Evolutionary conservation across 2,329 filamentous ascomycete genomes (phyloP), one percentile per base, ranked within the genome.

Genomic region (Dactylellina parvicollis): DNA sequence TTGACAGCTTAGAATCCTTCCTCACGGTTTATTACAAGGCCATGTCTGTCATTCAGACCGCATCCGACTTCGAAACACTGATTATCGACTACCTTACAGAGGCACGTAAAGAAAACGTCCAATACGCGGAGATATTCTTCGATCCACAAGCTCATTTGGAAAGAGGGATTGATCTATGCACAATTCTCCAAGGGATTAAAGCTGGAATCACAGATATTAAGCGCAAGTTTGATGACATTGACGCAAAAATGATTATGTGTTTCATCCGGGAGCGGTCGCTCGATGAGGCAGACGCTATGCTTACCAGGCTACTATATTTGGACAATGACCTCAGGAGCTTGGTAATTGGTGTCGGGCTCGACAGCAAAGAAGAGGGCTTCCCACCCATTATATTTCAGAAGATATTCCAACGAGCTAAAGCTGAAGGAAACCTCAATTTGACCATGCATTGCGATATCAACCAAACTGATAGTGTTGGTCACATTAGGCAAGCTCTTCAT

Each of bases 71-170:
- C 77, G 88, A 90, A 79, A 86, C 85, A 59, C 84, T 94, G 9
- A 89, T 89, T 3, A 90, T 87, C 83, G 85, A 86, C 74, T 93
- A 93, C 81, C 90, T 92, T 79, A 78, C 83, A 30, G 86, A 85
- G 67, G 90, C 89, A 1, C 83, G 86, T 30, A 81, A 81, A 1
- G 87, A 92, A 74, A 86, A 87, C 36, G 87, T 92, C 1, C 84
- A 86, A 52, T 90, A 93, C 78, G 89, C 89, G 12, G 90, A 93
- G 80, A 85, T 92, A 75, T 93, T 92, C 82, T 92, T 93, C 81
- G 91, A 93, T 79, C 90, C 90, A 1, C 90, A 93, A 80, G 89
- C 89, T 0, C 91, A 93, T 80, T 85, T 87, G 3, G 81, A 81
- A 10, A 85, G 90, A 16, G 88, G 88, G 3, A 81, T 93, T 2